Conservation (phyloP, 306 rosid species). For the Trifolium repens region DNA sequence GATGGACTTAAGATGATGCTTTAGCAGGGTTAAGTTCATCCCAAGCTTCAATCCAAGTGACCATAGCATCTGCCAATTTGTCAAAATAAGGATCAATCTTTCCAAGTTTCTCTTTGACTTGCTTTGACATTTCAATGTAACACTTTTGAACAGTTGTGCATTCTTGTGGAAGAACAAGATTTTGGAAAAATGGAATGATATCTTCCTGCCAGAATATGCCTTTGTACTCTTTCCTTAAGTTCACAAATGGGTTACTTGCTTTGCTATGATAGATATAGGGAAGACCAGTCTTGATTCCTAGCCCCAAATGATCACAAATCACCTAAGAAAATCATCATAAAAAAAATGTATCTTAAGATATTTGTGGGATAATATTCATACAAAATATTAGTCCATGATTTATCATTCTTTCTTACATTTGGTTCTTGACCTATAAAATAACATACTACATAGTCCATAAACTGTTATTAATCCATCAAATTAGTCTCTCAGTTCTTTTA, state of each 20-base stretch:
- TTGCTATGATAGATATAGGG: constrained; percentile 72
- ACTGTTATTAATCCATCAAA: too few relatives aligned
- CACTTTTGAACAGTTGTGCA: constrained; percentile 86
- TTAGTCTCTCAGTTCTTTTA: too few relatives aligned
- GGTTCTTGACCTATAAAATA: too few relatives aligned
- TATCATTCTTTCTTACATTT: too few relatives aligned
- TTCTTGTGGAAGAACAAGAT: constrained; percentile 61
- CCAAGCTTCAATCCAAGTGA: constrained; percentile 84
- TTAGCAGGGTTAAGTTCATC: constrained; percentile 64
- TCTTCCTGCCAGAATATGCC: constrained; percentile 59
- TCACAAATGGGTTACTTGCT: constrained; percentile 53
- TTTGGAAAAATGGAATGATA: constrained; percentile 54
- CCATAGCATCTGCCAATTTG: constrained; percentile 73
- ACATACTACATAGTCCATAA: too few relatives aligned
- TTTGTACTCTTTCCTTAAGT: constrained; percentile 55
- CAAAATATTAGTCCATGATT: too few relatives aligned
- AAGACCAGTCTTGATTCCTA: constrained; percentile 85
- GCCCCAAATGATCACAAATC: constrained; percentile 83
- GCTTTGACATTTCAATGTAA: constrained; percentile 84
- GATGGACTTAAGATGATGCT: constrained; percentile 24
- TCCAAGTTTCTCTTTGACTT: constrained; percentile 81
- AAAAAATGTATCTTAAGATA: background rate
- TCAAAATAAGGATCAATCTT: constrained; percentile 85
- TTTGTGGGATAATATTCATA: background rate
- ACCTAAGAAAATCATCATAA: constrained; percentile 46